Conservation (phyloP, 257 asterid genomes). For the Lavandula angustifolia region DNA sequence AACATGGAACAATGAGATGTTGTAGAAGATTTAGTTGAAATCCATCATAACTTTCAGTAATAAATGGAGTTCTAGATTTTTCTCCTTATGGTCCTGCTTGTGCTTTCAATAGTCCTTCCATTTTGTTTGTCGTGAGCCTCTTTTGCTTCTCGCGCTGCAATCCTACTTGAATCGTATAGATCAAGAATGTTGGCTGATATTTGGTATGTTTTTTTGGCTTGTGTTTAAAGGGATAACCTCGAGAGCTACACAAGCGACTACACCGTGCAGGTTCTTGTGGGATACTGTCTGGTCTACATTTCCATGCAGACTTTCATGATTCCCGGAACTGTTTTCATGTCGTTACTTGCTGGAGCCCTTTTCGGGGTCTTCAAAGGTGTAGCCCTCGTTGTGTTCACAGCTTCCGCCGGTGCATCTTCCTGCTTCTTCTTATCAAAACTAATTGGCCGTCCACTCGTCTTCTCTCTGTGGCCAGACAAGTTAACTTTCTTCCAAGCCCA, state of each 20-base stretch:
- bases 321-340: slow-evolving; percentile 95
- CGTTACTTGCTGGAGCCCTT: slow-evolving; percentile 91
- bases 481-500: slow-evolving; percentile 76
- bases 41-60: too few relatives aligned
- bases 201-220: slow-evolving; percentile 4
- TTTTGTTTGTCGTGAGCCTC: background rate
- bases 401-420: slow-evolving; percentile 95
- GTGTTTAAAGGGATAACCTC: slow-evolving; percentile 67
- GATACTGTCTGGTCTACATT: slow-evolving; percentile 85
- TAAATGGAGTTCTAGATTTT: background rate
- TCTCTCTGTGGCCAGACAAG: slow-evolving; percentile 96
- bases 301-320: slow-evolving; percentile 99
- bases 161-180: background rate
- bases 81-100: background rate
- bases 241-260: slow-evolving; percentile 95
- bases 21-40: too few relatives aligned
- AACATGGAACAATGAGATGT: too few relatives aligned
- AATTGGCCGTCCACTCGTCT: slow-evolving; percentile 88
- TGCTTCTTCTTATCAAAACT: slow-evolving; percentile 85
- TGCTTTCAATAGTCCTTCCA: slow-evolving; percentile 4
- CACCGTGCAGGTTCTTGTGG: slow-evolving; percentile 83
- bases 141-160: background rate
- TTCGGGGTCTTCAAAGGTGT: slow-evolving; percentile 89
- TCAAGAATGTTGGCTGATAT: slow-evolving; percentile 10
- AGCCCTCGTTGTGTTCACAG: slow-evolving; percentile 84